phyloP scores from a whole-genome alignment of 2,329 filamentous ascomycete genomes.

The Tolypocladium sp. region DNA sequence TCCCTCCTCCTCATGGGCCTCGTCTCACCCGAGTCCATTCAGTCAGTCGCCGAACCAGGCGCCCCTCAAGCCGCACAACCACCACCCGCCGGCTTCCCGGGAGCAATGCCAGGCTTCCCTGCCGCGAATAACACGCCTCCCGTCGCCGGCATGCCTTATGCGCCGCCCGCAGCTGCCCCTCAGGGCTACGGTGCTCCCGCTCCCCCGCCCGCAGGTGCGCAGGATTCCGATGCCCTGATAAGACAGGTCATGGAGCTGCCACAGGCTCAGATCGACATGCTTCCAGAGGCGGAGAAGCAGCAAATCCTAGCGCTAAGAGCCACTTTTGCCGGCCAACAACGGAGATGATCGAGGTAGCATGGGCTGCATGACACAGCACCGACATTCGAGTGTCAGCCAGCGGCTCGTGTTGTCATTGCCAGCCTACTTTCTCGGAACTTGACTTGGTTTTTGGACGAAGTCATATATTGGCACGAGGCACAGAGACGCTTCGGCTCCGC shows the following conservation, averaged over 20 bases:
- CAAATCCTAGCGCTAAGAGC: conserved; percentile 74
- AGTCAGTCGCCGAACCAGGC: conserved; percentile 64
- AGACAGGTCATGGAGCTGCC: conserved; percentile 74
- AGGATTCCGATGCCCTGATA: conserved; percentile 64
- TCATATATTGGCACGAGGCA: background rate
- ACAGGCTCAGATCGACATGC: conserved; percentile 67
- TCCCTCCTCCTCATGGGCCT: conserved; percentile 86
- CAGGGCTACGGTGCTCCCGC: conserved; percentile 25
- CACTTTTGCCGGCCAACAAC: conserved; percentile 39
- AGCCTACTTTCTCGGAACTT: background rate
- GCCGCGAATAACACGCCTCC: conserved; percentile 39
- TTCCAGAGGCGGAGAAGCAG: conserved; percentile 64
- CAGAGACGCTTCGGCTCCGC: too few relatives aligned
- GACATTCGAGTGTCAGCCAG: background rate
- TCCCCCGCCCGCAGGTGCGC: conserved; percentile 24
- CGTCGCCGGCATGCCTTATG: conserved; percentile 33
- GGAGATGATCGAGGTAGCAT: conserved; percentile 13
- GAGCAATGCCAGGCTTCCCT: conserved; percentile 24
- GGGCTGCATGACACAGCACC: background rate
- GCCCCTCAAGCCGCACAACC: conserved; percentile 25
- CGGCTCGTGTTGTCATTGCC: too few relatives aligned
- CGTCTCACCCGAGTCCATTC: conserved; percentile 75
- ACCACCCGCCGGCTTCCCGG: conserved; percentile 21
- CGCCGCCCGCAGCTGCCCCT: conserved; percentile 27
- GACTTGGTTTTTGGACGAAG: too few relatives aligned